Evolutionary conservation across 495 filamentous ascomycete species (phyloP), one percentile per base, ranked within the genome.

Genomic region (Penicillium paxilli): DNA sequence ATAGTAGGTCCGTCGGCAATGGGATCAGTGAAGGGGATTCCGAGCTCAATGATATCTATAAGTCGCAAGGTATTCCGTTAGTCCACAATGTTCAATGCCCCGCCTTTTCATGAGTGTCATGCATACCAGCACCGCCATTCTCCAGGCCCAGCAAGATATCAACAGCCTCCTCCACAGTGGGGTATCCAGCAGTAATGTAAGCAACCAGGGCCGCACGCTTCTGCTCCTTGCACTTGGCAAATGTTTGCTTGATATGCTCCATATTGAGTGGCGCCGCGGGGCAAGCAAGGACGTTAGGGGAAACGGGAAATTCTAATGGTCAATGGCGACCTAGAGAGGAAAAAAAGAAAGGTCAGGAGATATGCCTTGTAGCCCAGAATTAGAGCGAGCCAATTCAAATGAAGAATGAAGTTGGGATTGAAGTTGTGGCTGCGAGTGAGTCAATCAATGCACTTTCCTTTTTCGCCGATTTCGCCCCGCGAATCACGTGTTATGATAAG

Each of bases 1-100:
- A 97, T 96, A 3, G 91, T 95, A 9, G 92, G 92, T 9, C 92
- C 92, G 71, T 97, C 92, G 50, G 92, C 92, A 73, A 96, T 97
- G 19, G 94, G 94, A 65, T 99, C 94, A 47, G 95, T 97, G 80
- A 99, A 99, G 40, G 95, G 95, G 35, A 96, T 80, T 33, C 92
- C 91, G 42, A 71, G 63, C 33, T 72, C 69, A 33, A 78, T 76
- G 17, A 78, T 64, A 51, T 78, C 74, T 78, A 33, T 48, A 5
- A 28, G 23, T 38, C 16, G 51, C 45, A 26, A 35, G 32, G 8
- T 40, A 23, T 35, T 33, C 8, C 24, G 46, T 49, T n/a, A 53
- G 20, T 38, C 14, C 20, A 42, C 26, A 28, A 19, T 26, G 35
- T 2, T 24, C 38, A 23, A 26, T 45, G 41, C 44, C 46, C 47